phyloP scores from a whole-genome alignment of 1,284 basidiomycete species.

The Prillingera fragicola region DNA sequence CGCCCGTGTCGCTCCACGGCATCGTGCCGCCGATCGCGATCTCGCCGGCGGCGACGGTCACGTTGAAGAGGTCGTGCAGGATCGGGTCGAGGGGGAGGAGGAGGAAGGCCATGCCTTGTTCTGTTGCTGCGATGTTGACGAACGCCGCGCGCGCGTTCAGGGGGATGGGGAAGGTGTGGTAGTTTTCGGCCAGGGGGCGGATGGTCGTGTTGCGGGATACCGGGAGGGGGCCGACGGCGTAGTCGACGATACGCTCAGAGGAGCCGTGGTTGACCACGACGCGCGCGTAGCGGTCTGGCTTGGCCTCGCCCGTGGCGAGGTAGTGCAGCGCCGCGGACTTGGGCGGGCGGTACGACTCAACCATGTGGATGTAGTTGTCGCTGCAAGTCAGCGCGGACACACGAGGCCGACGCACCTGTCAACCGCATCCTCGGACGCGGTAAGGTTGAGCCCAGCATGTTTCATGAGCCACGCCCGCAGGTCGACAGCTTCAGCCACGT shows the following conservation, averaged over 20 bases:
- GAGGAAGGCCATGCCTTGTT: slow-evolving; percentile 32
- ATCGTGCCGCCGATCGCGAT: slow-evolving; percentile 51
- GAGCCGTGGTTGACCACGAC: slow-evolving; percentile 52
- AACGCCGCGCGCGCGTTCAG: slow-evolving; percentile 18
- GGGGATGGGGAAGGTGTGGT: slow-evolving; percentile 21
- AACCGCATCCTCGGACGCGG: slow-evolving; percentile 11
- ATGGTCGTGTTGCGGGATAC: slow-evolving; percentile 18
- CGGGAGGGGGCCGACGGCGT: slow-evolving; percentile 40
- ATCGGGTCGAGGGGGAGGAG: slow-evolving; percentile 15
- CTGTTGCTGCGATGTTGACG: slow-evolving; percentile 44
- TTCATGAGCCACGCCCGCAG: slow-evolving; percentile 53
- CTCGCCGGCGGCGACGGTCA: slow-evolving; percentile 53
- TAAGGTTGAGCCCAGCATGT: slow-evolving; percentile 51
- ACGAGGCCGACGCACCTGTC: slow-evolving; percentile 5
- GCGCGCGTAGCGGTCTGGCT: slow-evolving; percentile 29
- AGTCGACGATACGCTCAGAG: slow-evolving; percentile 37
- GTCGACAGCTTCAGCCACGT: slow-evolving; percentile 49
- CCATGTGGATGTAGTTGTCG: slow-evolving; percentile 36
- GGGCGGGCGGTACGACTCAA: slow-evolving; percentile 34
- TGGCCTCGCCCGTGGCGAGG: slow-evolving; percentile 8
- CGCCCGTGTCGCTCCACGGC: slow-evolving; percentile 59
- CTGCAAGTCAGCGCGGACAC: slow-evolving; percentile 7
- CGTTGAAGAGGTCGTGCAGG: slow-evolving; percentile 46
- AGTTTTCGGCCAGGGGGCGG: slow-evolving; percentile 17
- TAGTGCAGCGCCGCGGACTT: slow-evolving; percentile 36